These are phyloP conservation scores for Colletotrichum lupini DNA, from an alignment of 2,329 filamentous ascomycete genomes.

Conservation along the genomic window DNA sequence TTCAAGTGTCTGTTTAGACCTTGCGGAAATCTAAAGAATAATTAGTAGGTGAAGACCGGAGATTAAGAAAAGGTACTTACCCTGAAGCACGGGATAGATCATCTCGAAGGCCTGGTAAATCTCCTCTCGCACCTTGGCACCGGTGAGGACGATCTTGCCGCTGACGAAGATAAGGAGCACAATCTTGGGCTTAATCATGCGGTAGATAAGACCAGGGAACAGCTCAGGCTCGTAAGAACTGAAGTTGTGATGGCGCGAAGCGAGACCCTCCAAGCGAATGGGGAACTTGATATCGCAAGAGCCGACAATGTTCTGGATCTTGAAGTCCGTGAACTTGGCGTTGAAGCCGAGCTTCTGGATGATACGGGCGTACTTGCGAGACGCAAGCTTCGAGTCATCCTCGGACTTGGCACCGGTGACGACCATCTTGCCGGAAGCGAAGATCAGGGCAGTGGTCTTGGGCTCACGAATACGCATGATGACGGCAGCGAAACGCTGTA, in stretches of 20 bases:
- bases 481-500: constrained; percentile 94
- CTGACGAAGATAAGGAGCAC: constrained; percentile 97
- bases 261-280: constrained; percentile 94
- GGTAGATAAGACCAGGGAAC: constrained; percentile 99
- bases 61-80: constrained; percentile 57
- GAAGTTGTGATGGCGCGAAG: constrained; percentile 98
- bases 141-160: constrained; percentile 97
- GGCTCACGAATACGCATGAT: constrained; percentile 99
- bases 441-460: constrained; percentile 98
- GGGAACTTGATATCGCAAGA: constrained; percentile 99
- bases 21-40: constrained; percentile 64
- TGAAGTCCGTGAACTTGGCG: constrained; percentile 99
- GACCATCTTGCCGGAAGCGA: constrained; percentile 99
- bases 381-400: constrained; percentile 96
- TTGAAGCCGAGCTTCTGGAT: constrained; percentile 99
- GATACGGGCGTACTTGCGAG: constrained; percentile 97
- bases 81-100: constrained; percentile 95
- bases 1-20: constrained; percentile 51
- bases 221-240: constrained; percentile 98
- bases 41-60: constrained; percentile 21
- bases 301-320: constrained; percentile 99
- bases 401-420: constrained; percentile 98
- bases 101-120: constrained; percentile 97
- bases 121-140: constrained; percentile 97
- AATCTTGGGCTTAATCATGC: constrained; percentile 99